Conservation (phyloP, 2,329 filamentous ascomycete genomes). For the Colletotrichum sublineola region DNA sequence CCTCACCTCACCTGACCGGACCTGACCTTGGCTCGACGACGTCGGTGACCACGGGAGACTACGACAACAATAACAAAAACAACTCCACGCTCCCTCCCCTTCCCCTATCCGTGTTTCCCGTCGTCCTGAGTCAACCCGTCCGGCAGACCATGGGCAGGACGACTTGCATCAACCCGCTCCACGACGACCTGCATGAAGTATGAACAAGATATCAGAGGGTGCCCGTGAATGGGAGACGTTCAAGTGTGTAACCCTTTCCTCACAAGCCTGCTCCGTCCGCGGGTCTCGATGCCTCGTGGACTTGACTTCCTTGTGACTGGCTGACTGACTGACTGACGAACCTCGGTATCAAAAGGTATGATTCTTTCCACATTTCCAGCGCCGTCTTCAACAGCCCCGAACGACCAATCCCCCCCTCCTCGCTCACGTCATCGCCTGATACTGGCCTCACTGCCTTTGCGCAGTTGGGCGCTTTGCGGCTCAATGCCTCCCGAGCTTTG, state of each 20-base stretch:
- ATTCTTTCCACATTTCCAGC: slow-evolving; percentile 40
- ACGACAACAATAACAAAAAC: slow-evolving; percentile 15
- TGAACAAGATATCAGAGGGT: slow-evolving; percentile 46
- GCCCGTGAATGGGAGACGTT: slow-evolving; percentile 51
- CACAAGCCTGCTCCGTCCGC: not conserved
- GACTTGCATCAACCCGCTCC: slow-evolving; percentile 27
- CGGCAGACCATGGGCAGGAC: slow-evolving; percentile 37
- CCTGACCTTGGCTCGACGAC: slow-evolving; percentile 22
- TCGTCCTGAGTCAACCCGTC: slow-evolving; percentile 4
- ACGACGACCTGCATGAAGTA: slow-evolving; percentile 36
- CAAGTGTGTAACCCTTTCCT: slow-evolving; percentile 43
- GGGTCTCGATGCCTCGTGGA: not conserved
- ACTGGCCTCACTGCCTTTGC: slow-evolving; percentile 62
- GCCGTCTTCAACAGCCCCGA: slow-evolving; percentile 46
- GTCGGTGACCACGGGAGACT: slow-evolving; percentile 1
- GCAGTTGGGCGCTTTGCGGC: slow-evolving; percentile 60
- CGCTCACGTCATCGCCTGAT: slow-evolving; percentile 51
- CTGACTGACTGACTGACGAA: slow-evolving; percentile 3
- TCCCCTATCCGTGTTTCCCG: not conserved
- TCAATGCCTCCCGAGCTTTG: slow-evolving; percentile 55
- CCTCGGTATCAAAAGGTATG: slow-evolving; percentile 35
- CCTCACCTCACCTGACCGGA: not conserved
- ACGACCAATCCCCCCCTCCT: slow-evolving; percentile 44
- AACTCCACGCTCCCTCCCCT: not conserved
- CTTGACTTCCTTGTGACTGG: not conserved